Percentiles rank a stretch among this genome's conserved stretches.
phyloP scores from a whole-genome alignment of 176 grass and related monocot genomes.

The Carex littledalei region DNA sequence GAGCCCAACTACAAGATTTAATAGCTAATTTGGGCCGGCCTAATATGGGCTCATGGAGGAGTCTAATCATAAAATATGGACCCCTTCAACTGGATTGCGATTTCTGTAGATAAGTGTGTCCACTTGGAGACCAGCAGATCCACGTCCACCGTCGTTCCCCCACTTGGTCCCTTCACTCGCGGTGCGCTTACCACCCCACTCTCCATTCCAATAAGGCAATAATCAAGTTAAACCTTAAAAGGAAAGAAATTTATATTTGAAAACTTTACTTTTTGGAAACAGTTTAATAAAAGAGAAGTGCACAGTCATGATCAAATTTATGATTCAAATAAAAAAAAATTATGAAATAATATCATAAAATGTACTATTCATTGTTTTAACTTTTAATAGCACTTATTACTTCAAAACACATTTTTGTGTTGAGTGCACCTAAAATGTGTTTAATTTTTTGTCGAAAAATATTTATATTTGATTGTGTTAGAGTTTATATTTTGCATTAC shows the following conservation, averaged over 20 bases:
- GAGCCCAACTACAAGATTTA: background rate
- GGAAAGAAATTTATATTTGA: too few relatives aligned
- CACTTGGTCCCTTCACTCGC: background rate
- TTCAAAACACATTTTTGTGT: too few relatives aligned
- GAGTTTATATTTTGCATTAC: too few relatives aligned
- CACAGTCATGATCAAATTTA: too few relatives aligned
- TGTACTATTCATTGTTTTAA: background rate
- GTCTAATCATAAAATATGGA: background rate
- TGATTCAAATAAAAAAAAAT: too few relatives aligned
- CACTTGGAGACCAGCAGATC: background rate
- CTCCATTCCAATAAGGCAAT: too few relatives aligned
- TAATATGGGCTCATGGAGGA: background rate
- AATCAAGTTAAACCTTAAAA: too few relatives aligned
- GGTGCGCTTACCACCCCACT: background rate
- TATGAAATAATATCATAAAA: background rate
- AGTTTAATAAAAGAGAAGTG: too few relatives aligned
- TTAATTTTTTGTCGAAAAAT: too few relatives aligned
- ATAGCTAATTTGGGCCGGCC: background rate
- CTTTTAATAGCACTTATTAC: background rate
- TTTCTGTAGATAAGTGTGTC: background rate
- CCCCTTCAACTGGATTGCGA: background rate
- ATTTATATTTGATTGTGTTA: too few relatives aligned
- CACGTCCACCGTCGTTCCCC: background rate
- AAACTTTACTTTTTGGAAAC: too few relatives aligned
- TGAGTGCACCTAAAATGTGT: too few relatives aligned